phyloP scores from a whole-genome alignment of 106 monocot genomes.

The Acorus gramineus region DNA sequence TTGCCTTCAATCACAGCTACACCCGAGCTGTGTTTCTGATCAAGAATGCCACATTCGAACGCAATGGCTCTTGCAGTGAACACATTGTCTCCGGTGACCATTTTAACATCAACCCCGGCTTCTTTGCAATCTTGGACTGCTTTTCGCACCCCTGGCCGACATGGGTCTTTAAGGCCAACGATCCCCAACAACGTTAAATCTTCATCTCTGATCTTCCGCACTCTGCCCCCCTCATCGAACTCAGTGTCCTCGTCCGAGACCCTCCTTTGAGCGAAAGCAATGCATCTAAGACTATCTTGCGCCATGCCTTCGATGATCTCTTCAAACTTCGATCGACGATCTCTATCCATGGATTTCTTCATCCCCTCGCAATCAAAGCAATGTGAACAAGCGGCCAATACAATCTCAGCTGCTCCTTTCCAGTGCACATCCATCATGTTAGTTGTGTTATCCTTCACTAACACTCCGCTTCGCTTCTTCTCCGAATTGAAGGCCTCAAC shows the following conservation, averaged over 20 bases:
- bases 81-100: constrained; percentile 39
- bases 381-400: neutral
- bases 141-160: constrained; percentile 21
- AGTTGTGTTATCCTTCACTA: neutral
- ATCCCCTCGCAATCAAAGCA: constrained; percentile 4
- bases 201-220: constrained; percentile 12
- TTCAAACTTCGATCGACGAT: constrained; percentile 6
- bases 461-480: constrained; percentile 35
- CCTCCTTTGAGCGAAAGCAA: constrained; percentile 32
- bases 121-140: constrained; percentile 16
- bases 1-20: constrained; percentile 9
- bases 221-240: constrained; percentile 1
- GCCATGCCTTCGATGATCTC: constrained; percentile 27
- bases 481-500: neutral
- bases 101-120: constrained; percentile 30
- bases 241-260: neutral
- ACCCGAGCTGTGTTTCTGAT: neutral
- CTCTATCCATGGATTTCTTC: constrained; percentile 1
- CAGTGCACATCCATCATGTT: neutral
- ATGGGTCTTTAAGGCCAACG: constrained; percentile 42
- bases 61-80: constrained; percentile 38
- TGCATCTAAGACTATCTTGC: constrained; percentile 31
- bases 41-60: constrained; percentile 28
- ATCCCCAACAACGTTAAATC: constrained; percentile 27
- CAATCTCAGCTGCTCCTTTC: constrained; percentile 1